Evolutionary conservation across 2,329 filamentous ascomycete species (phyloP).

Genomic region (Xylariaceae sp.): DNA sequence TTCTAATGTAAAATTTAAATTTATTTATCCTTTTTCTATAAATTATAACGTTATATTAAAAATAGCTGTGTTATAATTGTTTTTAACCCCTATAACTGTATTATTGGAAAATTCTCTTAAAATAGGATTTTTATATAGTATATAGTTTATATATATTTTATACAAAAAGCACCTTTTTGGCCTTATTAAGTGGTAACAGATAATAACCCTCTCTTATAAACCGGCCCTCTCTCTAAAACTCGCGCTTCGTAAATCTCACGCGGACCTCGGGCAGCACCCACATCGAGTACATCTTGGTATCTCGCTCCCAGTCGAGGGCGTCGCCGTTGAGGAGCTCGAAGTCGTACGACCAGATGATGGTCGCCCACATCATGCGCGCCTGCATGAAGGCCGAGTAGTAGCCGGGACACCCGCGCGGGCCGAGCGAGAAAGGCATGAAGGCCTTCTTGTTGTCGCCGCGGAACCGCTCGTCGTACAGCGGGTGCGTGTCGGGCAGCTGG

Average conservation of each 20-base stretch:
- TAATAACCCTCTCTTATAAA: too few species aligned
- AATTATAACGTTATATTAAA: too few species aligned
- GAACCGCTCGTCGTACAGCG: constrained; percentile 3
- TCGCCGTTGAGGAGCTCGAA: constrained; percentile 4
- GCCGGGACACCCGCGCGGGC: constrained; percentile 3
- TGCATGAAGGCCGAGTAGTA: constrained; percentile 6
- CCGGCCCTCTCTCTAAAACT: too few species aligned
- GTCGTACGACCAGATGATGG: constrained; percentile 9
- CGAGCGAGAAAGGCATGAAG: constrained; percentile 2
- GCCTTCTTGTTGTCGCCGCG: not conserved
- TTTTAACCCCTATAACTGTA: too few species aligned
- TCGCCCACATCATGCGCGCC: constrained; percentile 6
- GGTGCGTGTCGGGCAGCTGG: constrained; percentile 2
- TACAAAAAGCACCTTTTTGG: too few species aligned
- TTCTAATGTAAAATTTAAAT: too few species aligned
- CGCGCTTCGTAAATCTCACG: constrained; percentile 2
- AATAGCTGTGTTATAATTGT: too few species aligned
- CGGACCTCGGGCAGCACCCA: constrained; percentile 6
- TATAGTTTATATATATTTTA: too few species aligned
- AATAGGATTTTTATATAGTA: too few species aligned
- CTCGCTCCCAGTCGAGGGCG: constrained; percentile 4
- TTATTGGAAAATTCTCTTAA: too few species aligned
- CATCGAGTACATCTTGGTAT: constrained; percentile 6
- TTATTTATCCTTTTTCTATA: too few species aligned
- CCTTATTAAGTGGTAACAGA: too few species aligned